Percentiles rank a stretch among this genome's conserved stretches.
Conservation (phyloP, 2,329 filamentous ascomycete species). For the Alternaria alternata region DNA sequence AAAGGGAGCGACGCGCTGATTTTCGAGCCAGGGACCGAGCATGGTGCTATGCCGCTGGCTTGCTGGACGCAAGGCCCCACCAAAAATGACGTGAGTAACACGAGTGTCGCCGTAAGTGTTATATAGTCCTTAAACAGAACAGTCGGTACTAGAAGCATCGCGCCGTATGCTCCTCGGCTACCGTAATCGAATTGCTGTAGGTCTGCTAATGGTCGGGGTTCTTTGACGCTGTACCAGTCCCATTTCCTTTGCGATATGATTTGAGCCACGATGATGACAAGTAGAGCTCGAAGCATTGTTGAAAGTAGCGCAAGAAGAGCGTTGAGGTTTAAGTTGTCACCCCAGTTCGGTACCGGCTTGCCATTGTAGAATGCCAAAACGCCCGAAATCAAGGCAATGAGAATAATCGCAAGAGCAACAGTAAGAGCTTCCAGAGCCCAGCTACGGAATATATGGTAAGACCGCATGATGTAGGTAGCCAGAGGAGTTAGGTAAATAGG, state of each 20-base stretch:
- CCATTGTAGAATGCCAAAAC: not conserved
- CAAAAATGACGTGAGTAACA: not conserved
- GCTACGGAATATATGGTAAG: not conserved
- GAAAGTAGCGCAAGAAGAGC: conserved; percentile 1
- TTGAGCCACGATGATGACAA: not conserved
- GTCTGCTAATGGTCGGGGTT: not conserved
- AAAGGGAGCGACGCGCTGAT: not conserved
- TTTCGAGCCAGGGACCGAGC: not conserved
- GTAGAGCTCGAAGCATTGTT: not conserved
- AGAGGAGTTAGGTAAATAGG: not conserved
- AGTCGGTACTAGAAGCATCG: not conserved
- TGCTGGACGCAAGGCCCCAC: not conserved
- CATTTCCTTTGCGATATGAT: not conserved
- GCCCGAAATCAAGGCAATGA: not conserved
- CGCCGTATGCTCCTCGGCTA: not conserved
- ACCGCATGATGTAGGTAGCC: not conserved
- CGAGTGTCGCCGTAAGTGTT: not conserved
- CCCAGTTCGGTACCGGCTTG: conserved; percentile 2
- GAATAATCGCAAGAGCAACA: not conserved
- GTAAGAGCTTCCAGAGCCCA: not conserved
- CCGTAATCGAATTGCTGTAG: not conserved
- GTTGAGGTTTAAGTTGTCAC: not conserved
- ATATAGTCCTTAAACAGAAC: not conserved
- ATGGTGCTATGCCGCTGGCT: not conserved
- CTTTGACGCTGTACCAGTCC: not conserved